A percentile compares a stretch with the other conserved stretches of the same genome.
Evolutionary conservation across 2,329 filamentous ascomycete species (phyloP).

Genomic region (Lachnellula subtilissima): DNA sequence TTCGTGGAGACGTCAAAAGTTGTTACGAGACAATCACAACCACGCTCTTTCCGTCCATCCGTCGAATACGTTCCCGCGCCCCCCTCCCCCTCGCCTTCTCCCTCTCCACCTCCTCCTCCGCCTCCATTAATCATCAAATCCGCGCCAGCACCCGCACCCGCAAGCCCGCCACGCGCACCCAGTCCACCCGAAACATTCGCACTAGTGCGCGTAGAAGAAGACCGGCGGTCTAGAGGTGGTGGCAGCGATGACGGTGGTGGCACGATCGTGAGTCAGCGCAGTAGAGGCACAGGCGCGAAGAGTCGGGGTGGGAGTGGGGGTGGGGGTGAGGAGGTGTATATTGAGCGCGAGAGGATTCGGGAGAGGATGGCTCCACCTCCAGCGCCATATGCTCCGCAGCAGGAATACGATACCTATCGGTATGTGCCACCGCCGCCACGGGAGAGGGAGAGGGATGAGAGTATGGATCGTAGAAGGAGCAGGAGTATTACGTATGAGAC

Average conservation of each 20-base stretch:
- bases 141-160: background rate
- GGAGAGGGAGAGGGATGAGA: conserved; percentile 10
- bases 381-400: conserved; percentile 3
- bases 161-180: conserved; percentile 6
- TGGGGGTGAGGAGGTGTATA: conserved; percentile 23
- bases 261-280: conserved; percentile 1
- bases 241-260: conserved; percentile 13
- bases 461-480: conserved; percentile 11
- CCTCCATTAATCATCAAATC: background rate
- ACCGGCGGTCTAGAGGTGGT: conserved; percentile 9
- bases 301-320: conserved; percentile 3
- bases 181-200: too few relatives aligned
- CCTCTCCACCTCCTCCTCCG: conserved; percentile 5
- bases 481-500: conserved; percentile 24
- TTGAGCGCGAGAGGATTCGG: conserved; percentile 23
- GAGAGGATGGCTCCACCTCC: conserved; percentile 4
- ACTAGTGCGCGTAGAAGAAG: background rate
- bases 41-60: conserved; percentile 5
- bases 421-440: conserved; percentile 18
- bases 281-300: background rate
- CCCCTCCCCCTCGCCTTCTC: conserved; percentile 4
- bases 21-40: too few relatives aligned
- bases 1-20: too few relatives aligned
- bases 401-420: conserved; percentile 19
- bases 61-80: conserved; percentile 15